These are phyloP conservation scores for Leptomonas pyrrhocoris DNA, from an alignment of 208 protist genomes.

Conservation along the genomic window DNA sequence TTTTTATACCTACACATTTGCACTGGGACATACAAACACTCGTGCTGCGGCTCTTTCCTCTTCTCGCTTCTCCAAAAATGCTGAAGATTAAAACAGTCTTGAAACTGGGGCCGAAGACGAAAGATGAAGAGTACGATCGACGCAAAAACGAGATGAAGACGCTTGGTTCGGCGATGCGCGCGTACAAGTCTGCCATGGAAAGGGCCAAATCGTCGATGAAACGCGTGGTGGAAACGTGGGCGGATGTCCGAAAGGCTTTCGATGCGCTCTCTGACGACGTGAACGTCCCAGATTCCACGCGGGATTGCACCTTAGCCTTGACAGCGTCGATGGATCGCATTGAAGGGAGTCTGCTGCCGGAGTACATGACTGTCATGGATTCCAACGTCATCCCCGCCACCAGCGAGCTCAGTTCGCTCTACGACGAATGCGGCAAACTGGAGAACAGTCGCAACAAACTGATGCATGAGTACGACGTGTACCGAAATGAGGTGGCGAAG, in stretches of 20 bases:
- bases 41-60: neutral
- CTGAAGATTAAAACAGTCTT: conserved; percentile 43
- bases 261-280: conserved; percentile 34
- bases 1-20: neutral
- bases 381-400: conserved; percentile 31
- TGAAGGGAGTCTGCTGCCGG: conserved; percentile 19
- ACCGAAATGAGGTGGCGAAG: conserved; percentile 53
- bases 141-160: conserved; percentile 38
- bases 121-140: conserved; percentile 51
- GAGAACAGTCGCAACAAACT: conserved; percentile 47
- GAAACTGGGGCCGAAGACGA: conserved; percentile 45
- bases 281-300: conserved; percentile 26
- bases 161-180: conserved; percentile 27
- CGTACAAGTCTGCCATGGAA: conserved; percentile 53
- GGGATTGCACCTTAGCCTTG: conserved; percentile 35
- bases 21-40: neutral
- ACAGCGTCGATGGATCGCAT: conserved; percentile 39
- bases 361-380: conserved; percentile 46
- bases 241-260: conserved; percentile 42
- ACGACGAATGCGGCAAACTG: conserved; percentile 52
- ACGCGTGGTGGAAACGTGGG: conserved; percentile 34
- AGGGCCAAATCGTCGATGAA: conserved; percentile 43
- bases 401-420: conserved; percentile 39
- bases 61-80: conserved; percentile 12
- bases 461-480: conserved; percentile 62